Conservation (phyloP, 306 rosid genomes). For the Fragaria nilgerrensis region DNA sequence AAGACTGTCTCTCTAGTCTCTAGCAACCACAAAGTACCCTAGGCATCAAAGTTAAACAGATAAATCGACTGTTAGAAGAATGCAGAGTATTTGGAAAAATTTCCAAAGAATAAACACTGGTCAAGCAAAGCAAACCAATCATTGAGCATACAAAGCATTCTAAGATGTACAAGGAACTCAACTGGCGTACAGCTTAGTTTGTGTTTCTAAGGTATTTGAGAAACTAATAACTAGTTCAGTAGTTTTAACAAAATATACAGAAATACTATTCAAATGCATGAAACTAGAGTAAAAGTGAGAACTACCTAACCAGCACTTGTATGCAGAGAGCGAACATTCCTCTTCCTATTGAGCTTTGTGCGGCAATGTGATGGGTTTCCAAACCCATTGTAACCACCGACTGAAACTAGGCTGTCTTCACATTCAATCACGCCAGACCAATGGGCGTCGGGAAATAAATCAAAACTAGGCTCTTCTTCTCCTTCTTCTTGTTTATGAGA, state of each 20-base stretch:
- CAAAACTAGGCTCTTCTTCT: neutral
- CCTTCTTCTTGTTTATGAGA: too few relatives aligned
- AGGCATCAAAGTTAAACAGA: neutral
- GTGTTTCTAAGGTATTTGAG: too few relatives aligned
- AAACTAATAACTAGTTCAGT: too few relatives aligned
- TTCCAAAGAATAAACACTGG: too few relatives aligned
- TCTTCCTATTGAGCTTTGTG: neutral
- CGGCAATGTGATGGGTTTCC: neutral
- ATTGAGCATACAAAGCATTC: too few relatives aligned
- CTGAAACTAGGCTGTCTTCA: neutral
- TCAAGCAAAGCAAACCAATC: too few relatives aligned
- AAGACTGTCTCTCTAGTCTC: too few relatives aligned
- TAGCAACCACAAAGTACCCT: neutral
- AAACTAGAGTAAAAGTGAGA: neutral
- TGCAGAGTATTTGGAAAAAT: neutral
- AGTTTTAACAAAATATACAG: neutral
- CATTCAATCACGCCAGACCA: neutral
- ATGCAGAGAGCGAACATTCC: neutral
- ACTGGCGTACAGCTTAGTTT: too few relatives aligned
- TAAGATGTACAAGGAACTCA: too few relatives aligned
- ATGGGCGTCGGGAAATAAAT: neutral
- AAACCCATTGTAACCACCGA: neutral
- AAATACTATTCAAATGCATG: neutral
- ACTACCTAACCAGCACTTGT: neutral
- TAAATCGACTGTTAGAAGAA: too few relatives aligned